Base-by-base conservation (phyloP, 345 rosid genomes). In the Psidium friedrichsthalianum region DNA sequence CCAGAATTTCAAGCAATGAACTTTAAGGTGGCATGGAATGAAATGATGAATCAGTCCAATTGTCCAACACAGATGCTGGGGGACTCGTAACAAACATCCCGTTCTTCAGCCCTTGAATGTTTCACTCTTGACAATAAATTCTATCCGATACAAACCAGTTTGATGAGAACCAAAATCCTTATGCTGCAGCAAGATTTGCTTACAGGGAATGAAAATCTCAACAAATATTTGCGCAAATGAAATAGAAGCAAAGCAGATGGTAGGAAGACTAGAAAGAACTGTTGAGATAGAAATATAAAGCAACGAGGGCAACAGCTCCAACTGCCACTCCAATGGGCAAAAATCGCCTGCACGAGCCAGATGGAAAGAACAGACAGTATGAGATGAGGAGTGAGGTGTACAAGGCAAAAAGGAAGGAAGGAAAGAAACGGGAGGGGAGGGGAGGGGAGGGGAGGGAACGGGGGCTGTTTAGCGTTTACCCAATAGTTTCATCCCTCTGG, bases 201-300 rank as follows among this genome's bases (percentile, higher is more conserved):
- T 2, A 4, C 25, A 5, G 47, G 80, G 10, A 69, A 69, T 36
- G 25, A 20, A 18, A 69, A 69, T 20, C 80, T 69, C 80, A 69
- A 36, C 80, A 69, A 69, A 69, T 83, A 86, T 85, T 85, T 52
- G 84, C 25, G 83, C 51, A 84, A 22, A 74, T 64, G 78, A 32
- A 69, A 32, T 32, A 32, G 44, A 51, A 51, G 52, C 52, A 11
- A 69, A 69, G 80, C 80, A 36, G 5, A 49, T 81, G 51, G 21
- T 86, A 10, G 11, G 52, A 51, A 51, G 53, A 52, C 81, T 83
- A 87, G 87, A 83, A 86, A 76, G 69, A 49, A 52, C 58, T 89
- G 89, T 93, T 95, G 88, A 97, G 93, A 81, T 95, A 97, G 87
- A 95, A 94, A 91, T 95, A 95, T 56, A 97, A 86, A 47, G 88